Evolutionary conservation across 2,329 filamentous ascomycete species (phyloP).

Genomic region (Xylogone sp.): DNA sequence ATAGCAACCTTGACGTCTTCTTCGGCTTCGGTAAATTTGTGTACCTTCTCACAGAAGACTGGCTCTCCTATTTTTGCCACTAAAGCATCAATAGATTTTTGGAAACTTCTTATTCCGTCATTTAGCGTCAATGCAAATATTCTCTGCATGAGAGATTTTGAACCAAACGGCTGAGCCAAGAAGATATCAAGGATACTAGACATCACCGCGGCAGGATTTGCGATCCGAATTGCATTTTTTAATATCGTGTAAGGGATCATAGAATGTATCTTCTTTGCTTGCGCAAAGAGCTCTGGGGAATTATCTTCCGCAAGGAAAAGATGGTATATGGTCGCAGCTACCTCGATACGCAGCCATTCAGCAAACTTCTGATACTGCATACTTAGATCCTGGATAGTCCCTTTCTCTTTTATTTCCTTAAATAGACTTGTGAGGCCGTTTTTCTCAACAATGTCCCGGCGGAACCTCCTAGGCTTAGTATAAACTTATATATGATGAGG

Average conservation of each 20-base stretch:
- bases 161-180: conserved; percentile 88
- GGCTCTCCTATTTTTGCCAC: conserved; percentile 75
- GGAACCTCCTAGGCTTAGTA: conserved; percentile 44
- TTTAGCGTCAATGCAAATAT: conserved; percentile 91
- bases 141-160: conserved; percentile 84
- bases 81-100: conserved; percentile 80
- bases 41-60: conserved; percentile 75
- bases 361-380: conserved; percentile 98
- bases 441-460: conserved; percentile 61
- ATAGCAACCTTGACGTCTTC: conserved; percentile 73
- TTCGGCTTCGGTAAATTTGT: conserved; percentile 70
- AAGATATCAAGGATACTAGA: conserved; percentile 92
- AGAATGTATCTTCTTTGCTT: conserved; percentile 90
- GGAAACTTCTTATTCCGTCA: conserved; percentile 83
- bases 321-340: conserved; percentile 95
- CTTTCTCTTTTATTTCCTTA: conserved; percentile 86
- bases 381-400: conserved; percentile 81
- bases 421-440: conserved; percentile 92
- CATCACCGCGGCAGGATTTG: conserved; percentile 96
- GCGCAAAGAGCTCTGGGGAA: conserved; percentile 91
- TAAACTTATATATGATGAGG: not conserved
- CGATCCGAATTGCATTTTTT: conserved; percentile 95
- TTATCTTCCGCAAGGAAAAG: conserved; percentile 98
- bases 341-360: conserved; percentile 95
- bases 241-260: conserved; percentile 88